phyloP scores from a whole-genome alignment of 352 stramenopile genomes.

The Globisporangium rhizosaccharum region DNA sequence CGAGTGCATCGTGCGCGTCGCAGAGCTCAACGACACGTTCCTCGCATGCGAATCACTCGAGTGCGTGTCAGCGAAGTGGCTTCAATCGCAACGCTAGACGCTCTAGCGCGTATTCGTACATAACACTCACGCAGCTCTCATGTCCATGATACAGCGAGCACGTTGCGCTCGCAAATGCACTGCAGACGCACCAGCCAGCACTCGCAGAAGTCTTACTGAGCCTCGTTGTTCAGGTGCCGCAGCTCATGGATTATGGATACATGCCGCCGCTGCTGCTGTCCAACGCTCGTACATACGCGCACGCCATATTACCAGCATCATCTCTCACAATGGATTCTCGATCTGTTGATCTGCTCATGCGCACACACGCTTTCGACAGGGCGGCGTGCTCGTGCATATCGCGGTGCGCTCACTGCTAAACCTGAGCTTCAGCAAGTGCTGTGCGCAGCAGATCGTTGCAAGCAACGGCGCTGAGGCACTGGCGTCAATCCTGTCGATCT shows the following conservation, averaged over 20 bases:
- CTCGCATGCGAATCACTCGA: constrained; percentile 10
- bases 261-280: not conserved
- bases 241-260: not conserved
- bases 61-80: constrained; percentile 1
- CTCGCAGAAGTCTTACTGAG: not conserved
- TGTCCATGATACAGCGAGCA: constrained; percentile 3
- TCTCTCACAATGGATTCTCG: not conserved
- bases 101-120: not conserved
- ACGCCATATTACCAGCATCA: not conserved
- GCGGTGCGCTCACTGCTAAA: constrained; percentile 12
- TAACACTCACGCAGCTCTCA: not conserved
- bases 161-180: constrained; percentile 5
- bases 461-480: constrained; percentile 8
- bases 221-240: constrained; percentile 1
- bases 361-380: constrained; percentile 4
- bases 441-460: constrained; percentile 5
- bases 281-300: not conserved
- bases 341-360: not conserved
- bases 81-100: not conserved
- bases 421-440: constrained; percentile 11
- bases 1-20: not conserved
- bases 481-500: constrained; percentile 12
- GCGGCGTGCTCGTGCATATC: constrained; percentile 16
- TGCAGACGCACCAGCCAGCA: not conserved
- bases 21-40: constrained; percentile 13